Percentiles rank a stretch among this genome's conserved stretches.
Evolutionary conservation across 2,329 filamentous ascomycete species (phyloP).

Genomic region (Mariannaea elegans): DNA sequence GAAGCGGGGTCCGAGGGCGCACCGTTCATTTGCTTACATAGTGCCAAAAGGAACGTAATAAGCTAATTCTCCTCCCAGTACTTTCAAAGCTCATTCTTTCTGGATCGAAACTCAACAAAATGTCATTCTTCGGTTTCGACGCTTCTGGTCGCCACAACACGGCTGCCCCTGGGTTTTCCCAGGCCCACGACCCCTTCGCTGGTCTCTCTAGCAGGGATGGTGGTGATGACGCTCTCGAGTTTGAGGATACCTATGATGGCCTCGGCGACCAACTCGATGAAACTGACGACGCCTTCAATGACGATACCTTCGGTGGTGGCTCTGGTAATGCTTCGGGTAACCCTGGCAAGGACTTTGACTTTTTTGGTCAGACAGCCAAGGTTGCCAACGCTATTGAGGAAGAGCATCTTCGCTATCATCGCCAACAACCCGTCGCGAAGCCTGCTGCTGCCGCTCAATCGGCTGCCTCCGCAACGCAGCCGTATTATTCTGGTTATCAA

Average conservation of each 20-base stretch:
- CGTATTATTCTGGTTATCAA: constrained; percentile 35
- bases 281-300: constrained; percentile 92
- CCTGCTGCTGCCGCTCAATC: constrained; percentile 44
- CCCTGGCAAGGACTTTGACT: constrained; percentile 95
- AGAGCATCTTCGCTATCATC: constrained; percentile 85
- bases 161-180: constrained; percentile 81
- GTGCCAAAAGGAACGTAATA: constrained; percentile 2
- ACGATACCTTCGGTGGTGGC: constrained; percentile 83
- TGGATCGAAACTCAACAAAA: constrained; percentile 49
- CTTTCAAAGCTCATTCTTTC: constrained; percentile 31
- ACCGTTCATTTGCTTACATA: constrained; percentile 7
- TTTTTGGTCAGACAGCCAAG: constrained; percentile 91
- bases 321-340: constrained; percentile 52
- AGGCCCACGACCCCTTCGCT: constrained; percentile 86
- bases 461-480: constrained; percentile 48
- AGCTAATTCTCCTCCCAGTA: constrained; percentile 38
- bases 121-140: constrained; percentile 96
- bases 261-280: constrained; percentile 91
- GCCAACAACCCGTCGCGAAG: constrained; percentile 71
- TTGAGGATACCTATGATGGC: constrained; percentile 97
- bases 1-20: constrained; percentile 15
- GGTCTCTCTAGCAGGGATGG: constrained; percentile 74
- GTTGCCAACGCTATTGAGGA: constrained; percentile 88
- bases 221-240: constrained; percentile 73
- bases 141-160: constrained; percentile 70